Evolutionary conservation across 1,284 basidiomycete species (phyloP), one percentile per base, ranked within the genome.

Genomic region (Ustilago shanxiensis): DNA sequence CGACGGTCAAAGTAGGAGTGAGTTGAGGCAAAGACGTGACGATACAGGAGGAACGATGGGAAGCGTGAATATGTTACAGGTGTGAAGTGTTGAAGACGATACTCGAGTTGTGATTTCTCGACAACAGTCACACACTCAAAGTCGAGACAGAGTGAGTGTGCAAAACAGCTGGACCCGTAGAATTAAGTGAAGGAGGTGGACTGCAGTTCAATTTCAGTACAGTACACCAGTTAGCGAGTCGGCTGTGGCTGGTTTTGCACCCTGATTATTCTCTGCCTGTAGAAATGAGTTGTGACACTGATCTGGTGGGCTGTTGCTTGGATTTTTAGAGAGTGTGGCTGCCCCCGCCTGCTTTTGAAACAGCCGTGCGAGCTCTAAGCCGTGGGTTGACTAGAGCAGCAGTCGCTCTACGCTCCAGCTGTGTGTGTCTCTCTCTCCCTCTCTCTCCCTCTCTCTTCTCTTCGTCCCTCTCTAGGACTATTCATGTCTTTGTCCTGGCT

Each of bases 301-400:
- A 8, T 44, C 41, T 44, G 11, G 41, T 44, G 41, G n/a, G 11
- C 22, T 22, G 14, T 28, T 49, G 45, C 45, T 28, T 33, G 31
- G 22, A 26, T 26, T 28, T 49, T 49, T 26, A 26, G 22, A 49
- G 24, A 49, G 45, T 26, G 45, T 47, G 44, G 47, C 26, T 49
- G 47, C 24, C 22, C 7, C 7, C 13, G 24, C 24, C n/a, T n/a
- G n/a, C n/a, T n/a, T n/a, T 28, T n/a, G 52, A 39, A 54, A 54
- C 31, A 54, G 52, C 52, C 31, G 33, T 35, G 51, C 31, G 51
- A 37, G 52, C 52, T 52, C 52, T 52, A 26, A 33, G n/a, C 50
- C 29, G 29, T 31, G 50, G 29, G 28, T 33, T 52, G 24, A 26
- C n/a, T 22, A 7, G n/a, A n/a, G n/a, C n/a, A n/a, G n/a, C n/a